phyloP scores from a whole-genome alignment of 768 basidiomycete genomes.

The Lentinula guzmanii region DNA sequence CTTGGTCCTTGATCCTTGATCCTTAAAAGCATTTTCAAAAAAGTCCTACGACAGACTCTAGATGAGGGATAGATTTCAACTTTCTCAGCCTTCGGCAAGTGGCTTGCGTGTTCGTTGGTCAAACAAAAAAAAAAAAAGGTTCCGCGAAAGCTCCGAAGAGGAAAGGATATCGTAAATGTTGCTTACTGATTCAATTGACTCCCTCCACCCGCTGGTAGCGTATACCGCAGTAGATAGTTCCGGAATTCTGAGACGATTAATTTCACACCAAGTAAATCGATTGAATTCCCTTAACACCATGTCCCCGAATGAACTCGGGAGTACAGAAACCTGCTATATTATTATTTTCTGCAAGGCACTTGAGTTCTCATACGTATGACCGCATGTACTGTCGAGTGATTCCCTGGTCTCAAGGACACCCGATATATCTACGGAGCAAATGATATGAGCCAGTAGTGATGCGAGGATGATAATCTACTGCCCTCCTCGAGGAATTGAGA shows the following conservation, averaged over 20 bases:
- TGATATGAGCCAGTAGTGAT: neutral
- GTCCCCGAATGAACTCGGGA: neutral
- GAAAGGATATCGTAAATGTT: no score
- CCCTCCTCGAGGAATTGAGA: conserved; percentile 87
- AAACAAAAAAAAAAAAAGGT: no score
- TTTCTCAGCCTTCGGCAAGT: no score
- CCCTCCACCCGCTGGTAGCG: conserved; percentile 25
- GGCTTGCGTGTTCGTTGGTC: no score
- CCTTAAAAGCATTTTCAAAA: no score
- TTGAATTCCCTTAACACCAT: conserved; percentile 64
- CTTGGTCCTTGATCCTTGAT: no score
- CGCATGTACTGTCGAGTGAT: conserved; percentile 95
- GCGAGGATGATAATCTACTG: conserved; percentile 42
- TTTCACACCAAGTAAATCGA: conserved; percentile 95
- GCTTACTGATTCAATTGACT: no score
- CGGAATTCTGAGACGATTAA: conserved; percentile 91
- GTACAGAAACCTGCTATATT: conserved; percentile 12
- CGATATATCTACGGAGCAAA: conserved; percentile 67
- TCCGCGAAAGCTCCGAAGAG: no score
- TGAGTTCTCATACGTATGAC: conserved; percentile 75
- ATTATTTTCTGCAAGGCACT: conserved; percentile 77
- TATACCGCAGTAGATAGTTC: conserved; percentile 90
- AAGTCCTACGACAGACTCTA: no score
- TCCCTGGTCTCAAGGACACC: conserved; percentile 98
- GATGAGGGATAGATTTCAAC: no score